Base-by-base conservation (phyloP, 495 filamentous ascomycete species). In the Astrocystis sublimbata region DNA sequence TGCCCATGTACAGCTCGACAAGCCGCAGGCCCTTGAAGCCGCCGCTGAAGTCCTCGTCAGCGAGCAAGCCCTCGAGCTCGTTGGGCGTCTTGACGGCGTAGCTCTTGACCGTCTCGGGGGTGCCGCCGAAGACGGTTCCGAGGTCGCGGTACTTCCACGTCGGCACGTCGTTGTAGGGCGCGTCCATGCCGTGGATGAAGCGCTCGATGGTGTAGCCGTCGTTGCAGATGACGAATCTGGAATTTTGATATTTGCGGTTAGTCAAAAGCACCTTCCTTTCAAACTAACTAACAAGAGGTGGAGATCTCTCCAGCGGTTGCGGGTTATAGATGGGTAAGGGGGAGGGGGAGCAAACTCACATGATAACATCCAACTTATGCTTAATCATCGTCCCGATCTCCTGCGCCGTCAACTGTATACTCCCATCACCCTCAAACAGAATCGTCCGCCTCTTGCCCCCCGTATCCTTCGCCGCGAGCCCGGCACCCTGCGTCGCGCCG, bases 391-490 rank as follows among this genome's bases (percentile, higher is more conserved):
- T 94, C 71, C 88, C 89, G 50, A 97, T 68, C 72, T 96, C 92
- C 70, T 97, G 93, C 5, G 83, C 85, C 1, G 92, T 96, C 38
- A 96, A 78, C 67, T 97, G 90, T 63, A 93, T 84, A 64, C 87
- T 90, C 23, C 93, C 93, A 65, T 97, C 93, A 46, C 92, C 93
- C 15, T 92, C 91, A 64, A 94, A 92, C 56, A 97, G 78, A 52
- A 97, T 86, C 1, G 89, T 91, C 26, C 90, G 81, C 21, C 85
- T 79, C 38, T 55, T 58, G 1, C 46, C 58, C 0, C 64, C 70
- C 17, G 69, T 53, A 64, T 93, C 91, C 59, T 87, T 86, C 0
- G 84, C 83, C 6, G 88, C 91, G 46, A 92, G 73, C 1, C 86
- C 88, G 5, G 89, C 89, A 31, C 91, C 91, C 69, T 92, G 89